Evolutionary conservation across 23 red algal species (phyloP).

Genomic region (Chondrus crispus): DNA sequence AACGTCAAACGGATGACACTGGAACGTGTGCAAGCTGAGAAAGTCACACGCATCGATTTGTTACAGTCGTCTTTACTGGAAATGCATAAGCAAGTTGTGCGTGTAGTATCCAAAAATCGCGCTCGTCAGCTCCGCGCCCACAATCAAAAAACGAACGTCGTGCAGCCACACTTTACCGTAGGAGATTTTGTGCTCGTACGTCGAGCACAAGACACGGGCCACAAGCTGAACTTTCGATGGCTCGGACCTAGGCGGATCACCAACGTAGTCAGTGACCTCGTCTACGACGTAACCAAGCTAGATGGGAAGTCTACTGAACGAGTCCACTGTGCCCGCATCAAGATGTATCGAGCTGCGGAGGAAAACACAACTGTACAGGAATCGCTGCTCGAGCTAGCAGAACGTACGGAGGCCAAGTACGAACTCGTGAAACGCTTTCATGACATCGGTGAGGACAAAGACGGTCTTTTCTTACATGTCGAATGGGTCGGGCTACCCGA

Average conservation of each 20-base stretch:
- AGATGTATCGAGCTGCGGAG: neutral
- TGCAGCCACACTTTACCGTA: neutral
- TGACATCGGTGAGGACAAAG: neutral
- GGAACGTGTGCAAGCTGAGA: neutral
- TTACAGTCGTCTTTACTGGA: neutral
- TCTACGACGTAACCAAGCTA: neutral
- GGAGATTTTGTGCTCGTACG: constrained; percentile 23
- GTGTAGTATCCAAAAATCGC: neutral
- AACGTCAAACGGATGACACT: neutral
- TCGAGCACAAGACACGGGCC: neutral
- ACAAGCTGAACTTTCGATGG: constrained; percentile 19
- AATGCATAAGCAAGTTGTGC: neutral
- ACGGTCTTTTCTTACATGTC: neutral
- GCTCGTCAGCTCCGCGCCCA: neutral
- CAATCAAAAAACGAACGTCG: neutral
- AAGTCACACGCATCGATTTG: neutral
- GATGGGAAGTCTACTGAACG: neutral
- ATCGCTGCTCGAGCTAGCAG: neutral
- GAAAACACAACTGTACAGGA: neutral
- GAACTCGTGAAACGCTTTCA: neutral
- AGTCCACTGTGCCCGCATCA: neutral
- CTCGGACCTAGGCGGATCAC: neutral
- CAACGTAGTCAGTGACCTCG: neutral
- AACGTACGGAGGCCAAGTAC: neutral
- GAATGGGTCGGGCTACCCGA: neutral